These are phyloP conservation scores for Penicillium sp. DNA, from an alignment of 2,329 filamentous ascomycete species.

Conservation along the genomic window DNA sequence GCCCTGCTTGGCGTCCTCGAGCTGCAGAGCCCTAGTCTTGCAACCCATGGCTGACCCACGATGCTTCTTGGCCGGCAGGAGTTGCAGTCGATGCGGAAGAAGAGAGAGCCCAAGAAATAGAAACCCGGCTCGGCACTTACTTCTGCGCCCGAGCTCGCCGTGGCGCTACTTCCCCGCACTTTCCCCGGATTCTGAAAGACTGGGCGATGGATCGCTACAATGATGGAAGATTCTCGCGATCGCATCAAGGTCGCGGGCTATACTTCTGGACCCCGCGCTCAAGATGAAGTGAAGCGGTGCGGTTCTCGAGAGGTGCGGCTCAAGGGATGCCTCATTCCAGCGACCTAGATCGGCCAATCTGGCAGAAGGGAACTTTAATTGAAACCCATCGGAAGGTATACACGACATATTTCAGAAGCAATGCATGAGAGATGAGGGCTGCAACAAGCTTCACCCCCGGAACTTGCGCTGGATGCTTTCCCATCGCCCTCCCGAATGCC, in stretches of 20 bases:
- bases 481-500: neutral
- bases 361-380: no score
- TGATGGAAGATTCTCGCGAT: conserved; percentile 1
- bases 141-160: conserved; percentile 3
- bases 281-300: no score
- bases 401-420: neutral
- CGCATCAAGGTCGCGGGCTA: conserved; percentile 5
- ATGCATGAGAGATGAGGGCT: no score
- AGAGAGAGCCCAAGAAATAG: neutral
- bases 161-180: conserved; percentile 8
- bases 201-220: neutral
- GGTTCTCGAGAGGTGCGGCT: no score
- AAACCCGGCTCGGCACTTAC: neutral
- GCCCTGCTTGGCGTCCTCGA: conserved; percentile 22
- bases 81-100: neutral
- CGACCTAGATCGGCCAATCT: neutral
- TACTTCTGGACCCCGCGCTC: conserved; percentile 3
- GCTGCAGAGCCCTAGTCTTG: conserved; percentile 19
- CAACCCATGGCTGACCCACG: conserved; percentile 23
- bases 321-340: neutral
- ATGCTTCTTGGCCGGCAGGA: no score
- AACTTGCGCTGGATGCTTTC: neutral
- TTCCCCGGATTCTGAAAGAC: conserved; percentile 6
- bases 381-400: neutral
- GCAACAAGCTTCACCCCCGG: neutral